Conservation (phyloP, 768 basidiomycete genomes). For the Pisolithus tinctorius region DNA sequence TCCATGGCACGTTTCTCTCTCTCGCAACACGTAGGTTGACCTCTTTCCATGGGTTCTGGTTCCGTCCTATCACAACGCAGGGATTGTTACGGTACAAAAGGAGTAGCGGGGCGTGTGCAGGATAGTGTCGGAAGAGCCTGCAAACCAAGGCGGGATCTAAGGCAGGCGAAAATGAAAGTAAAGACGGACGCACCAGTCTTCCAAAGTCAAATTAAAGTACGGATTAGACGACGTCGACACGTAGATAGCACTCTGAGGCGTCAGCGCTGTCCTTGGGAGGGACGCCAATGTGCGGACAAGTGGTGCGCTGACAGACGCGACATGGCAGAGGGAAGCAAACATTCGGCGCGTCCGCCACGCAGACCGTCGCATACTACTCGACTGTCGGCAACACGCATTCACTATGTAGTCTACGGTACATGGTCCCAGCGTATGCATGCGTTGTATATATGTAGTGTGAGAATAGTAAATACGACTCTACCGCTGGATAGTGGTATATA, state of each 20-base stretch:
- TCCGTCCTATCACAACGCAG: constrained; percentile 89
- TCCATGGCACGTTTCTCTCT: constrained; percentile 56
- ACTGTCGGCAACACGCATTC: background rate
- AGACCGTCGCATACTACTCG: no score
- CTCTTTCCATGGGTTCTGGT: constrained; percentile 99
- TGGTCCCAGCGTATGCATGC: constrained; percentile 4
- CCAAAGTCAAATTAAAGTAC: constrained; percentile 84
- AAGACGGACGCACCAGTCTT: constrained; percentile 68
- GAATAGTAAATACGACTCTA: constrained; percentile 25
- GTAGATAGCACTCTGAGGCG: constrained; percentile 48
- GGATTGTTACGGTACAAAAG: constrained; percentile 84
- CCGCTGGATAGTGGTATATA: constrained; percentile 83
- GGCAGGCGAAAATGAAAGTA: background rate
- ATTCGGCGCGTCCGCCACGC: no score
- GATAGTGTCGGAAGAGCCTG: constrained; percentile 78
- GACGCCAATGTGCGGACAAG: constrained; percentile 11
- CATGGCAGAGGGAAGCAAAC: constrained; percentile 10
- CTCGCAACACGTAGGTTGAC: constrained; percentile 65
- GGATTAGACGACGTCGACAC: constrained; percentile 76
- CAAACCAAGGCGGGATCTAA: background rate
- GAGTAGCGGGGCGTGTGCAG: constrained; percentile 61
- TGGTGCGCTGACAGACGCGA: constrained; percentile 20
- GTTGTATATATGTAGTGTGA: background rate
- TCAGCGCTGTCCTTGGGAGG: constrained; percentile 15
- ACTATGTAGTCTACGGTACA: constrained; percentile 1